Evolutionary conservation across 2,329 filamentous ascomycete species (phyloP), one percentile per base, ranked within the genome.

Genomic region (Ilyonectria mors-panacis): DNA sequence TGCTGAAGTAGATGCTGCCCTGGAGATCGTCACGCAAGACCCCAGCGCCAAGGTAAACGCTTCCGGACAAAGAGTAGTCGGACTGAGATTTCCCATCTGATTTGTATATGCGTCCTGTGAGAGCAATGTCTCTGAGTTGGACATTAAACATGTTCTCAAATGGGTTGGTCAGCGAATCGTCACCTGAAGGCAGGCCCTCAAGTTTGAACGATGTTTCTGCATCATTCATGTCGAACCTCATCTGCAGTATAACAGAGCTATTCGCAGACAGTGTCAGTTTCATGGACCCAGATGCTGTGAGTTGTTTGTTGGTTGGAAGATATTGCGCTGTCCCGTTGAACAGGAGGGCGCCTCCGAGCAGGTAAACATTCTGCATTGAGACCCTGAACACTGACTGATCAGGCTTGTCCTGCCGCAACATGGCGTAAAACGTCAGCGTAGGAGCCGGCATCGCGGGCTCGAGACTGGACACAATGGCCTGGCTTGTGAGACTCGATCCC

Each of bases 321-420:
- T 54, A 54, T 17, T 28, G n/a, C 4, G 50, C 30, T 17, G 50
- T 54, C 19, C 50, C 50, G 28, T 54, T 54, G 50, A 54, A 54
- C 50, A 54, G 17, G 2, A 54, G 30, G 15, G 23, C 30, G 21
- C 50, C 50, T 54, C 50, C 50, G 13, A 54, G 33, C 4, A 54
- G 50, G 8, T 54, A 54, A 17, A 54, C 19, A 7, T 30, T 54
- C 17, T 54, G 30, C 28, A 54, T 30, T 4, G 50, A 54, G 6
- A 37, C 50, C 50, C 33, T 54, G 30, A 54, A 54, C 50, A 33
- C 21, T 23, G 50, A 54, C n/a, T 54, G 23, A 17, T 37, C 33
- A 4, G 50, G 26, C 17, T 28, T 33, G 26, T n/a, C 50, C 21
- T 7, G n/a, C 26, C 13, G 19, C 30, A 54, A 30, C 50, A 37